These are phyloP conservation scores for Rhizoclosmatium sp. DNA, from an alignment of 192 early-diverging fungal genomes.

Conservation along the genomic window DNA sequence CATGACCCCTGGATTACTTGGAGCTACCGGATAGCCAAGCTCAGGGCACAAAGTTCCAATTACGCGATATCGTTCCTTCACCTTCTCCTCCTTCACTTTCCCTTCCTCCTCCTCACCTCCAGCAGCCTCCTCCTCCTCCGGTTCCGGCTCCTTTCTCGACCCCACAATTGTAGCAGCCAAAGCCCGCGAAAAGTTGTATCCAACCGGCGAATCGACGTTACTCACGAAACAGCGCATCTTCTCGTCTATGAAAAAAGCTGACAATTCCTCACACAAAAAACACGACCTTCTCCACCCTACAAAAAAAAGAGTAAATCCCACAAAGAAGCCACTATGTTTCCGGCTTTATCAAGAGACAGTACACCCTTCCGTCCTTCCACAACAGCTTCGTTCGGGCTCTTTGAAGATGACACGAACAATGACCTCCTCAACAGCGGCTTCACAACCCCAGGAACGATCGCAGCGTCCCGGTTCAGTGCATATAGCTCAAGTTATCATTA, in stretches of 20 bases:
- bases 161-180: conserved; percentile 57
- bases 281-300: not conserved
- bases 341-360: not conserved
- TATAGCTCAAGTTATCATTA: not conserved
- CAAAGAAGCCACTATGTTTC: too few species aligned
- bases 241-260: not conserved
- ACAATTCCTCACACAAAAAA: not conserved
- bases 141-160: conserved; percentile 50
- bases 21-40: conserved; percentile 2
- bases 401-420: not conserved
- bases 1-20: conserved; percentile 49
- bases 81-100: conserved; percentile 34
- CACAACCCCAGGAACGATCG: too few species aligned
- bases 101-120: conserved; percentile 12
- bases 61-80: conserved; percentile 55
- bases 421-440: not conserved
- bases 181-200: conserved; percentile 60
- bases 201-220: conserved; percentile 61
- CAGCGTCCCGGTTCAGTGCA: not conserved
- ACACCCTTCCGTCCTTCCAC: not conserved
- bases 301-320: too few species aligned
- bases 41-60: conserved; percentile 50
- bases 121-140: conserved; percentile 51
- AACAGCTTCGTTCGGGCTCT: not conserved
- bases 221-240: conserved; percentile 58